phyloP scores from a whole-genome alignment of 495 filamentous ascomycete species.

The Tuber brumale region DNA sequence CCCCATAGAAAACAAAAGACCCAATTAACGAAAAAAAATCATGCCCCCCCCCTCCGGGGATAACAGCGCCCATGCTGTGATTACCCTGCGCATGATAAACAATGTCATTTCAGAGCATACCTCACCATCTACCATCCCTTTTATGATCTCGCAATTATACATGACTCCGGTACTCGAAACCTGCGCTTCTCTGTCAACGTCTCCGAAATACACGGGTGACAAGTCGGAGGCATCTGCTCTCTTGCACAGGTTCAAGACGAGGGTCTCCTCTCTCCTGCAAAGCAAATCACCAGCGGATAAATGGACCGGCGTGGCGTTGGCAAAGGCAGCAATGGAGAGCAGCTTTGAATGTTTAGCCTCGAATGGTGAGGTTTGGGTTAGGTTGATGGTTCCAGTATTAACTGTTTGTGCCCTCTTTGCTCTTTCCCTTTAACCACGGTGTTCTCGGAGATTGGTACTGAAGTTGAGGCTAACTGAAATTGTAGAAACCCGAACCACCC shows the following conservation, averaged over 20 bases:
- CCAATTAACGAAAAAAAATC: neutral
- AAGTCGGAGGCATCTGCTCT: slow-evolving; percentile 29
- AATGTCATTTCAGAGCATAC: neutral
- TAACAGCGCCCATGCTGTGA: neutral
- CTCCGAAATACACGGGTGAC: neutral
- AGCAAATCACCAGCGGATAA: slow-evolving; percentile 24
- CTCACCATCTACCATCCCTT: neutral
- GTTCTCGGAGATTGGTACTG: neutral
- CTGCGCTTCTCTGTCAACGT: neutral
- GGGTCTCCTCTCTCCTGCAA: slow-evolving; percentile 38
- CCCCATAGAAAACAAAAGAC: neutral
- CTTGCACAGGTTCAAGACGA: slow-evolving; percentile 38
- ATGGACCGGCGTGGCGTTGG: slow-evolving; percentile 36
- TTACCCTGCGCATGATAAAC: slow-evolving; percentile 2
- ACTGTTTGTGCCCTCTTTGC: slow-evolving; percentile 21
- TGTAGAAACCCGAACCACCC: slow-evolving; percentile 36
- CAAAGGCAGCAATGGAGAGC: slow-evolving; percentile 33
- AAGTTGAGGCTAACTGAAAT: slow-evolving; percentile 12
- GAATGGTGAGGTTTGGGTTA: slow-evolving; percentile 30
- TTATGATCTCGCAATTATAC: slow-evolving; percentile 1
- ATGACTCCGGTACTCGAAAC: neutral
- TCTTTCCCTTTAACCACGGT: neutral
- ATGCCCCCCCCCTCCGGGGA: neutral
- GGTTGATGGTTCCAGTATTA: slow-evolving; percentile 34
- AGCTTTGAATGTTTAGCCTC: slow-evolving; percentile 35